Base-by-base conservation (phyloP, 129 eudicot genomes). In the Lactuca sativa region DNA sequence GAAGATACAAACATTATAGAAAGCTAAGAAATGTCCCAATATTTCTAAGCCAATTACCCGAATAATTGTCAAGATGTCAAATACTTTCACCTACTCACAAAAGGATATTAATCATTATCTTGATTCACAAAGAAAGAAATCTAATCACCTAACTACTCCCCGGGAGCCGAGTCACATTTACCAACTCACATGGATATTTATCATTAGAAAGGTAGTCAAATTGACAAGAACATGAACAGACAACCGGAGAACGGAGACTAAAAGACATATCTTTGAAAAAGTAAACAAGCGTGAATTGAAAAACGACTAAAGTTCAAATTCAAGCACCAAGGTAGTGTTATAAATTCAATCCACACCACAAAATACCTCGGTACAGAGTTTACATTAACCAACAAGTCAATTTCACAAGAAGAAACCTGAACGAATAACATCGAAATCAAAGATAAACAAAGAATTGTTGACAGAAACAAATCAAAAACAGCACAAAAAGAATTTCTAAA, bases 281-380 rank as follows among this genome's bases (percentile, higher is more conserved):
- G 32, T 47, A 70, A 6, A 12, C 5, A 47, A 47, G 5, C 52
- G 15, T 47, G 12, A 47, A 10, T 12, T 12, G 52, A 12, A 47
- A 47, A 47, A 47, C 52, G 15, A 11, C 15, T 9, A 11, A 12
- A 47, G 52, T 47, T 47, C 14, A 47, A 11, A 2, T 40, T 47
- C 52, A 47, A 47, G 4, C 52, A 47, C 52, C 13, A 47, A 47
- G 5, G 5, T 47, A n/a, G 12, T 47, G 13, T 47, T 36, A 31
- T 12, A 62, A 48, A 8, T 64, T 74, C 58, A 63, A 66, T 63
- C 52, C 34, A 37, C 47, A 32, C 44, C 25, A 30, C 17, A 53
- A 64, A 51, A 25, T 40, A 64, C n/a, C 53, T 36, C 54, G 41
- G 21, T 5, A 17, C 30, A 12, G 7, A 60, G 49, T 61, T 62